Base-by-base conservation (phyloP, 1,284 basidiomycete genomes). In the Rhodofomes roseus region DNA sequence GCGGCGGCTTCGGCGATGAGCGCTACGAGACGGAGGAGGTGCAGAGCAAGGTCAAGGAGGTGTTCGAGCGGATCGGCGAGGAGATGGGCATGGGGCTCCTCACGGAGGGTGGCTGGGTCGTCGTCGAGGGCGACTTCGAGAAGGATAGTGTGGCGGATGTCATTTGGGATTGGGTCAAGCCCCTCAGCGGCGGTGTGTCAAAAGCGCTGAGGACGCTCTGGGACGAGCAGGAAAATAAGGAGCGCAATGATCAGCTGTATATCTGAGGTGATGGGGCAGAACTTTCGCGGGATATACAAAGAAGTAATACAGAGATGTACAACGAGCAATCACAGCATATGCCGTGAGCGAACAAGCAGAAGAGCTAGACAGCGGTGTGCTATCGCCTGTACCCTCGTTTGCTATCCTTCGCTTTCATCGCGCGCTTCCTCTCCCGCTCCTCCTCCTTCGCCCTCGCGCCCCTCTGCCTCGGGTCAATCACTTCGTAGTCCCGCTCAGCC, bases 1-100 rank as follows among this genome's bases (percentile, higher is more conserved):
- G 96, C n/a, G 91, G 90, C 1, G 94, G 92, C 0, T 99, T 92
- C 67, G 97, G 97, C 0, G 82, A 85, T 57, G 96, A 99, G 77
- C 82, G 96, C 25, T 95, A 95, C 67, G 93, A 96, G 76, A 87
- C 83, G 62, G 82, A 87, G 61, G 87, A 88, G 36, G 81, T 93
- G 73, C 95, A 96, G 72, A 73, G 71, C 36, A 76, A 80, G 40
- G 93, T 95, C 18, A 74, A 88, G 34, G 74, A 77, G 34, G 74
- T 88, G 36, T 96, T 95, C 69, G 72, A 74, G 57, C 73, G 75
- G 58, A 87, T 96, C 50, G 86, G 81, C 0, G 69, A 73, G 29
- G 86, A 89, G 66, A 78, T 83, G 64, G 70, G 70, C 23, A 67
- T 67, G 52, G 71, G 70, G 60, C 72, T 58, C 1, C 41, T 54